These are phyloP conservation scores for Chlamydomonas schloesseri DNA, from an alignment of 139 green algal species.

Conservation along the genomic window DNA sequence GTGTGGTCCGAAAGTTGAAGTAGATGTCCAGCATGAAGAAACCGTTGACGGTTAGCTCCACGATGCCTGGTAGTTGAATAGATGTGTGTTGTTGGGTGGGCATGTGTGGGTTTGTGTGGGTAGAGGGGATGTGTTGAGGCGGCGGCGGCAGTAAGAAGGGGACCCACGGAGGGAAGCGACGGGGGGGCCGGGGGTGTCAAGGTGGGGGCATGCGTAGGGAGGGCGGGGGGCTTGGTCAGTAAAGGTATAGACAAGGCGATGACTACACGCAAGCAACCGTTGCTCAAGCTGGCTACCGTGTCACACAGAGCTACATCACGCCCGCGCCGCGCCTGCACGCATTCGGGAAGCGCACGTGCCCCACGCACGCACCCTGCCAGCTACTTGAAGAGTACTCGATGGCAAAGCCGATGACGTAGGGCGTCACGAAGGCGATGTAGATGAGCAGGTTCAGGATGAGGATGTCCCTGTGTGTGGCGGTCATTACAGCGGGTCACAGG, in stretches of 20 bases:
- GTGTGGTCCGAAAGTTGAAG: slow-evolving; percentile 28
- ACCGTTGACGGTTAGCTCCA: background rate
- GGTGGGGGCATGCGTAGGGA: background rate
- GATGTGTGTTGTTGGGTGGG: no score
- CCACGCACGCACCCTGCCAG: background rate
- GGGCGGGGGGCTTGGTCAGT: background rate
- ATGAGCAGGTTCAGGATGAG: background rate
- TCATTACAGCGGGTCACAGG: no score
- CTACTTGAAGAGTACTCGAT: background rate
- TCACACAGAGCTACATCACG: no score
- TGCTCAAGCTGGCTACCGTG: no score
- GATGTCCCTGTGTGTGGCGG: background rate
- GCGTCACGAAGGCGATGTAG: slow-evolving; percentile 23
- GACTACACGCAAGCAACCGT: no score
- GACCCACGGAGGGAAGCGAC: no score
- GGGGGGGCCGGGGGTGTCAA: background rate
- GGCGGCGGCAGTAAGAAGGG: no score
- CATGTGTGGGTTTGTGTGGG: no score
- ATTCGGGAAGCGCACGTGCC: no score
- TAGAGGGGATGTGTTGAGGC: no score
- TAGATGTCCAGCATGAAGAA: slow-evolving; percentile 5
- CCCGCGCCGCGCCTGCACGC: no score
- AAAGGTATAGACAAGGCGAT: no score
- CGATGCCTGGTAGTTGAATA: background rate
- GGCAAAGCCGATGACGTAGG: slow-evolving; percentile 1